Base-by-base conservation (phyloP, 1,284 basidiomycete genomes). In the Sporisorium graminicola region DNA sequence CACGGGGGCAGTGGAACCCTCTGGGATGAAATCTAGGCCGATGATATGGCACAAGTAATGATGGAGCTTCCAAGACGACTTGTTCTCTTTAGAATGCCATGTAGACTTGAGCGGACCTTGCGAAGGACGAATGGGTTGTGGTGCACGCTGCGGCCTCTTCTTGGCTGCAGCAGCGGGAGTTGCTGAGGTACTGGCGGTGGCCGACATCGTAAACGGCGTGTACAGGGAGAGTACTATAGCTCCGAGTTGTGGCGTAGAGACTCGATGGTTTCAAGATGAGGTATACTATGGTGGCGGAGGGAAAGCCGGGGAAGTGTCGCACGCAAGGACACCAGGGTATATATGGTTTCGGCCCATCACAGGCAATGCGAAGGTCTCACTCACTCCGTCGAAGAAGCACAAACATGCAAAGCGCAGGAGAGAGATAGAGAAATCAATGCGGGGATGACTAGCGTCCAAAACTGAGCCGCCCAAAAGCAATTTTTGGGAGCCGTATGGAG, bases 41-140 rank as follows among this genome's bases (percentile, higher is more conserved):
- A 58, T 31, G 14, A 63, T 1, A 40, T 73, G 70, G 31, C 69
- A 59, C 9, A 77, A 42, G 65, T 61, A 68, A 49, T 72, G 66
- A 46, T 47, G 26, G 3, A 66, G 12, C 13, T 40, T 43, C 70
- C 74, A 77, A 1, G 43, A 16, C 3, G 24, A 24, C 33, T 65
- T 52, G 14, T 63, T 49, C n/a, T 67, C 65, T 2, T 62, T 40
- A 18, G 20, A 33, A 47, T 77, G 70, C 74, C 74, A 77, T 35
- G 70, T 52, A 2, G 74, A 77, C 37, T 73, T 72, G 59, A 77
- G 66, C 3, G 72, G 66, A 2, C 72, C 72, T 52, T 74, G 72
- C 20, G 72, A 74, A 5, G 72, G 72, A 6, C 72, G 72, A 12
- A 65, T 59, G 10, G 72, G 72, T 42, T 70, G 59, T 12, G 66